These are phyloP conservation scores for Phoenix dactylifera DNA, from an alignment of 176 grass and related monocot species.

Conservation along the genomic window DNA sequence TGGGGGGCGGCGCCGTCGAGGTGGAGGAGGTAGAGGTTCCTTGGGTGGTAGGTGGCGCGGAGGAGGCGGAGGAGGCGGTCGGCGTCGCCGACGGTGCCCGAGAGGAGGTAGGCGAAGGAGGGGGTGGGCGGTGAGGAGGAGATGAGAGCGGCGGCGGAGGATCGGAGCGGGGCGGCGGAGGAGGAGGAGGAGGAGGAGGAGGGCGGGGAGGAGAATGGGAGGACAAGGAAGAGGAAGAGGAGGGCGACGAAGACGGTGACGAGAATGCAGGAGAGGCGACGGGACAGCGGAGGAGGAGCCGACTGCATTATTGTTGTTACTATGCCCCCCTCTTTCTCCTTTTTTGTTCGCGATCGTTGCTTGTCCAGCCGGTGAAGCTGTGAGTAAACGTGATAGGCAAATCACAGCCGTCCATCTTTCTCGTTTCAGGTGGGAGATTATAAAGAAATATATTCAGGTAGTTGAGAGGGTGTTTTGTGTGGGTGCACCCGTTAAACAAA, in stretches of 20 bases:
- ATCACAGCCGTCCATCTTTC: too few species aligned
- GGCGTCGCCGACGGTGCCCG: conserved; percentile 62
- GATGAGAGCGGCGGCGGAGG: conserved; percentile 6
- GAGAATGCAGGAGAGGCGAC: conserved; percentile 62
- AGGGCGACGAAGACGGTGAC: conserved; percentile 56
- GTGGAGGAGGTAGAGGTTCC: conserved; percentile 80
- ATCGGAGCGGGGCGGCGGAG: conserved; percentile 6
- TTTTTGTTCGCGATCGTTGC: too few species aligned
- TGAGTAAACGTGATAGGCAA: too few species aligned
- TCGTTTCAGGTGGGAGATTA: too few species aligned
- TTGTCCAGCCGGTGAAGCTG: too few species aligned
- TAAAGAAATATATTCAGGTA: too few species aligned
- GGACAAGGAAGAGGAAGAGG: conserved; percentile 16
- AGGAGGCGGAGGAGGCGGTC: conserved; percentile 76
- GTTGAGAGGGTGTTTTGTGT: too few species aligned
- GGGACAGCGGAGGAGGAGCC: conserved; percentile 19
- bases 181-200: conserved; percentile 25
- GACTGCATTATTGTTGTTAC: too few species aligned
- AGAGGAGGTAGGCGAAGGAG: conserved; percentile 65
- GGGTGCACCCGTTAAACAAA: too few species aligned
- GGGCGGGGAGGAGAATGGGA: conserved; percentile 28
- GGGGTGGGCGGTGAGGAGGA: conserved; percentile 37
- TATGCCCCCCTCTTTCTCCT: too few species aligned
- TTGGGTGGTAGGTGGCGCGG: conserved; percentile 63
- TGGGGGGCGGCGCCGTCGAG: conserved; percentile 62